Evolutionary conservation across 176 grass and related monocot species (phyloP).

Genomic region (Eremochloa ophiuroides): DNA sequence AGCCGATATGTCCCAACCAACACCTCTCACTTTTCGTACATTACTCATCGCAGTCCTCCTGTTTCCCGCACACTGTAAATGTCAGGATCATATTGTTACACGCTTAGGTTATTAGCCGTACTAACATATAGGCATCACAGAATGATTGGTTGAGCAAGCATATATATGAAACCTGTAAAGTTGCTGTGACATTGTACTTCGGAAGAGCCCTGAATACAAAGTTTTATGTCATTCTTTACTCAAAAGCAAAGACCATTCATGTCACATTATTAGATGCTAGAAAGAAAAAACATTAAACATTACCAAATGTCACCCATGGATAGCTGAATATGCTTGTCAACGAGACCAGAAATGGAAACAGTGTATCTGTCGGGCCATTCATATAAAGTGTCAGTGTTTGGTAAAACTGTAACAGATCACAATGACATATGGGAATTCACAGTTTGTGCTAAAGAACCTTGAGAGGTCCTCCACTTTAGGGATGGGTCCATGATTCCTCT

Average conservation of each 20-base stretch:
- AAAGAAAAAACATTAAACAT: neutral
- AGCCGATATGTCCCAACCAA: constrained; percentile 92
- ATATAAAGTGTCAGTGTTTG: neutral
- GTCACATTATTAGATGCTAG: neutral
- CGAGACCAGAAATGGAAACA: constrained; percentile 70
- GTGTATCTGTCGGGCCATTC: constrained; percentile 56
- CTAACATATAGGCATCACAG: neutral
- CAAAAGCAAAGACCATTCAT: neutral
- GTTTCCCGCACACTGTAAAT: constrained; percentile 89
- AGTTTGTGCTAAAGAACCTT: constrained; percentile 39
- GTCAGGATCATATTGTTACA: neutral
- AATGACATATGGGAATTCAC: neutral
- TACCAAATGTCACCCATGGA: constrained; percentile 88
- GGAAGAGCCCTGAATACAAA: constrained; percentile 66
- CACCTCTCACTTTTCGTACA: constrained; percentile 75
- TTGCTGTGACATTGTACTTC: constrained; percentile 88
- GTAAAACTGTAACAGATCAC: neutral
- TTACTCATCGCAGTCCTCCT: constrained; percentile 95
- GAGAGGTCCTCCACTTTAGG: constrained; percentile 73
- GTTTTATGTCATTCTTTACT: constrained; percentile 30
- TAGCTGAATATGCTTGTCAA: constrained; percentile 63
- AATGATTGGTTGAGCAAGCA: neutral
- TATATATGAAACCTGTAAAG: constrained; percentile 61
- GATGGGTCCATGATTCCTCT: constrained; percentile 98
- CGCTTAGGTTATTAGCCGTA: neutral